Evolutionary conservation across 495 filamentous ascomycete genomes (phyloP), one percentile per base, ranked within the genome.

Genomic region (Lasiosphaeria hispida): DNA sequence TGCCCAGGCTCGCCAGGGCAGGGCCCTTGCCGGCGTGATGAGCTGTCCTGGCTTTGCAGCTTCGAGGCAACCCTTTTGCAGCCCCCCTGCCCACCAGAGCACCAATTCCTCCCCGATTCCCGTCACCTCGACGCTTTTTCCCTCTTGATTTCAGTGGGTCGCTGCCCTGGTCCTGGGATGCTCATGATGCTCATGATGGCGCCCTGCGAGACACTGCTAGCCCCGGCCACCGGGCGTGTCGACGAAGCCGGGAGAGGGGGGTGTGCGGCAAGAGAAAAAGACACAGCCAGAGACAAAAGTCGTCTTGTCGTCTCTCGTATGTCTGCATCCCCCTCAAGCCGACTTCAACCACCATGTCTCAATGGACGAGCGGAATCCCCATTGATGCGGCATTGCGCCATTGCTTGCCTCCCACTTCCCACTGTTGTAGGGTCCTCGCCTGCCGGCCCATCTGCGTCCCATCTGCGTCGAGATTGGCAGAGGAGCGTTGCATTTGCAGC

Each of bases 171-270:
- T 56, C 57, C 57, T 39, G 53, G 52, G 35, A 40, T 49, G 54
- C 54, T 39, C 15, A 42, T 37, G 54, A 13, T 30, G 47, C 19
- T 55, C 41, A 55, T 47, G 41, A 48, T 33, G 53, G 53, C 50
- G 23, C 37, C 56, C 60, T 63, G 60, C 57, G 41, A 54, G 58
- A 63, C 61, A 63, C 61, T 48, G 42, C 37, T 44, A 40, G 23
- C n/a, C 15, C 57, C 30, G 19, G 18, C 14, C 10, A 45, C 8
- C 41, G 36, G 15, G 33, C 23, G 23, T 30, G 23, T 30, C 23
- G 23, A 30, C 23, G 35, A 36, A 54, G 23, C 35, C 15, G 30
- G 41, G 35, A 48, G 53, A 34, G 15, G 49, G 15, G 17, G 49
- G 47, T n/a, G 47, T 15, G 47, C 43, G 47, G 51, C 14, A 34